phyloP scores from a whole-genome alignment of 352 stramenopile species.

The Pythium folliculosum region DNA sequence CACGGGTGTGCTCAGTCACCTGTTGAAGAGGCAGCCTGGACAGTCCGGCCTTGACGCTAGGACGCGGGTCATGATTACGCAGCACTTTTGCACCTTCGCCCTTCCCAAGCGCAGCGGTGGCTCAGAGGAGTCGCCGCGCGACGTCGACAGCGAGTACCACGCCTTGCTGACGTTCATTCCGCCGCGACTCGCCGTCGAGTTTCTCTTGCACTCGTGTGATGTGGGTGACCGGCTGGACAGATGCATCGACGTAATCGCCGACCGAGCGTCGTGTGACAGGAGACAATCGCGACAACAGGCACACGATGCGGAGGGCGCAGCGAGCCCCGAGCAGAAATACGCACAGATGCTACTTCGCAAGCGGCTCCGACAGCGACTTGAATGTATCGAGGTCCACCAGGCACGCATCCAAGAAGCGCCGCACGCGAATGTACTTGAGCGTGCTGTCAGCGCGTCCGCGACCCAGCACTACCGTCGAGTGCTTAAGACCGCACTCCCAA shows the following conservation, averaged over 20 bases:
- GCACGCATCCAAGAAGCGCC: not conserved
- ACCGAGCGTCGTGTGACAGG: not conserved
- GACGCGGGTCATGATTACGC: not conserved
- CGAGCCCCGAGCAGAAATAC: constrained; percentile 2
- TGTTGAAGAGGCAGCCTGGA: not conserved
- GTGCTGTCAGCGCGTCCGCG: not conserved
- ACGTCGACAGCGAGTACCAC: constrained; percentile 21
- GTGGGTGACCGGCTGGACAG: constrained; percentile 12
- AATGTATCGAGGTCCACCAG: not conserved
- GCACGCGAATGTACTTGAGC: not conserved
- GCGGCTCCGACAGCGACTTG: constrained; percentile 1
- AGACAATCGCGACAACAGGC: not conserved
- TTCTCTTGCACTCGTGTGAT: constrained; percentile 18
- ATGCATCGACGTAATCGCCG: constrained; percentile 18
- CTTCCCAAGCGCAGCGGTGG: not conserved
- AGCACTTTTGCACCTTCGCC: constrained; percentile 27
- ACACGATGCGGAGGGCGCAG: not conserved
- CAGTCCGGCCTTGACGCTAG: not conserved
- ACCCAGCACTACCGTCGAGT: constrained; percentile 7
- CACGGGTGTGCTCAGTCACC: not conserved
- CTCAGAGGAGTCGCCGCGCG: not conserved
- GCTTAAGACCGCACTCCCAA: constrained; percentile 20
- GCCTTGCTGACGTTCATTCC: constrained; percentile 22
- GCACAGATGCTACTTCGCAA: constrained; percentile 8
- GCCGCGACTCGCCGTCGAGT: constrained; percentile 19